A percentile compares a stretch with the other conserved stretches of the same genome.
Evolutionary conservation across 768 basidiomycete genomes (phyloP).

Genomic region (Suillus weaverae): DNA sequence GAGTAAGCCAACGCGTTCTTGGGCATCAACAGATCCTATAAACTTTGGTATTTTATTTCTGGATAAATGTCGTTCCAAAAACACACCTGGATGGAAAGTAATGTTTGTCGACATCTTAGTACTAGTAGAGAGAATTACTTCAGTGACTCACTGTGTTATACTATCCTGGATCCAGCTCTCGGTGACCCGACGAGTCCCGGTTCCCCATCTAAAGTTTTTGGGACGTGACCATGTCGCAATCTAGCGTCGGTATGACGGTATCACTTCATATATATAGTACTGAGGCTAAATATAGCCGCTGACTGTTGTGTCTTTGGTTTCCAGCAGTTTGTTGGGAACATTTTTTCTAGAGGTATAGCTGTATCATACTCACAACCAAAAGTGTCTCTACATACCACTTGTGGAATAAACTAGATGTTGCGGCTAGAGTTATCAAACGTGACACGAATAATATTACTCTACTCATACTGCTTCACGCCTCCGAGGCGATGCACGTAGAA

Average conservation of each 20-base stretch:
- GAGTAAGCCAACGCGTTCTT: conserved; percentile 68
- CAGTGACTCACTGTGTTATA: background rate
- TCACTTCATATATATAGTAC: background rate
- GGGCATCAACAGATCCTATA: conserved; percentile 66
- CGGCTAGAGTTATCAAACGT: background rate
- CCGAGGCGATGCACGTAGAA: conserved; percentile 81
- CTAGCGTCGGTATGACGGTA: background rate
- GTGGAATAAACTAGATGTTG: background rate
- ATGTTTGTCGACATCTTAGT: conserved; percentile 47
- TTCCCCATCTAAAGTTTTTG: background rate
- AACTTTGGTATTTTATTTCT: conserved; percentile 6
- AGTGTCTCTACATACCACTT: background rate
- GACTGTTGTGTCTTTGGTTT: background rate
- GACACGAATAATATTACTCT: background rate
- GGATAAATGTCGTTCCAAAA: background rate
- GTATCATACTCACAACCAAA: background rate
- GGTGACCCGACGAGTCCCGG: background rate
- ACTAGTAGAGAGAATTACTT: background rate
- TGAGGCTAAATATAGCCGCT: background rate
- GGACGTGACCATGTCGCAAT: background rate
- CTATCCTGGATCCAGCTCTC: background rate
- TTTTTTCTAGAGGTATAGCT: background rate
- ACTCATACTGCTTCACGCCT: conserved; percentile 75
- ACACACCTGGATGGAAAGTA: conserved; percentile 67
- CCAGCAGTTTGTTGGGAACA: background rate